Evolutionary conservation across 2,329 filamentous ascomycete species (phyloP).

Genomic region (Metarhizium brunneum): DNA sequence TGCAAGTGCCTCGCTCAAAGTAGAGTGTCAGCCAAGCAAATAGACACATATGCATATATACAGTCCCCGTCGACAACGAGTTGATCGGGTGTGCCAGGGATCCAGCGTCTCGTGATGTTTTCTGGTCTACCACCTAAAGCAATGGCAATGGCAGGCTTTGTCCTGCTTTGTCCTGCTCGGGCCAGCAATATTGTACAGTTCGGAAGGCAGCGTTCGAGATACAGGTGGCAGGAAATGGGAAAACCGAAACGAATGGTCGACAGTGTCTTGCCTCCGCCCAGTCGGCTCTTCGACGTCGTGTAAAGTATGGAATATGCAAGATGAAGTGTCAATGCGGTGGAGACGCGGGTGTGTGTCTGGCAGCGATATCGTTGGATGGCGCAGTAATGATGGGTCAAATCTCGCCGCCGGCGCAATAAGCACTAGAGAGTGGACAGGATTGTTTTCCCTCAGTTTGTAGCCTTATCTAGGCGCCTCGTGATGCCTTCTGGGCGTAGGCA

Average conservation of each 20-base stretch:
- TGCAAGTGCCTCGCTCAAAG: too few species aligned
- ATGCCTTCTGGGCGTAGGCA: too few species aligned
- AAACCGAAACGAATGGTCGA: neutral
- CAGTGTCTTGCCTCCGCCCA: neutral
- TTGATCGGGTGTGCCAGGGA: neutral
- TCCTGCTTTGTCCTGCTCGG: too few species aligned
- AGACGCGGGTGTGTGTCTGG: slow-evolving; percentile 4
- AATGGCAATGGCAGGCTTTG: too few species aligned
- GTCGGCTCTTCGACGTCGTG: slow-evolving; percentile 2
- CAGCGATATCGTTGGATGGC: neutral
- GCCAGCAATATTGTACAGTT: too few species aligned
- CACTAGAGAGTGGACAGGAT: too few species aligned
- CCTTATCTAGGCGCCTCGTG: too few species aligned
- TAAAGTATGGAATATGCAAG: slow-evolving; percentile 13
- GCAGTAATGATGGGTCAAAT: too few species aligned
- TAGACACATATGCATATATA: neutral
- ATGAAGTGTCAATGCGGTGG: slow-evolving; percentile 14
- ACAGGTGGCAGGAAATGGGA: neutral
- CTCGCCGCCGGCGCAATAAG: too few species aligned
- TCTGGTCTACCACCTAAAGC: too few species aligned
- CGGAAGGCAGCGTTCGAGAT: neutral
- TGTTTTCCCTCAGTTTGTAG: too few species aligned
- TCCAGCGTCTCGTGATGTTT: neutral
- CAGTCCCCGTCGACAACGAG: neutral
- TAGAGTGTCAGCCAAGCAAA: too few species aligned